Evolutionary conservation across 768 basidiomycete species (phyloP), one percentile per base, ranked within the genome.

Genomic region (Podaxis carcinomalis): DNA sequence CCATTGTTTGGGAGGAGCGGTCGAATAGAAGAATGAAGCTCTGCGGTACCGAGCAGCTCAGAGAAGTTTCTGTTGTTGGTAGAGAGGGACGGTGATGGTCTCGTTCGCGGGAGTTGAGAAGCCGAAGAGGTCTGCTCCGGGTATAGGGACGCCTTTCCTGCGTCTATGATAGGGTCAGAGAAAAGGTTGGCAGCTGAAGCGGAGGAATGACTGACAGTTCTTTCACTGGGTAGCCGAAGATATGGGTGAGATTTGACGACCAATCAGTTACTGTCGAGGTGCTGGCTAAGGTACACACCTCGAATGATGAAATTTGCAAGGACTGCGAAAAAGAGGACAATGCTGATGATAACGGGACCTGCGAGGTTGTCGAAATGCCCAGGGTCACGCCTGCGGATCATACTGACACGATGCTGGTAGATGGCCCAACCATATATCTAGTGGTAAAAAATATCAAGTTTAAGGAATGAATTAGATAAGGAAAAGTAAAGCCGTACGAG

Each of bases 371-470:
- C 96, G 65, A 97, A 97, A 68, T 90, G 86, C 0, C 92, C 90
- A 27, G 93, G 89, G 73, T 94, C 91, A 51, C 95, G 80, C 63
- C 88, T 84, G 11, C 90, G 88, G 64, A 99, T 98, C 86, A 94
- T 88, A 51, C 89, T 89, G 57, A 98, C 85, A 49, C 97, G 85
- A 62, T 87, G 82, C 70, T 98, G 92, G 69, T 96, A 98, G 46
- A 98, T 74, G 0, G 73, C 74, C 73, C 91, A 97, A 0, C 91
- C 93, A 71, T 98, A 99, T 1, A 92, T 70, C 89, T 95, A 59
- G 4, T 19, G 21, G 16, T 19, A 2, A 9, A 32, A 9, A 37
- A 3, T 57, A 53, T 49, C 52, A n/a, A 36, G 5, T 40, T 13
- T 54, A 28, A 35, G 32, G 19, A 28, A 46, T n/a, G 6, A 14